Base-by-base conservation (phyloP, 441 rosid genomes). In the Isatis lusitanica region DNA sequence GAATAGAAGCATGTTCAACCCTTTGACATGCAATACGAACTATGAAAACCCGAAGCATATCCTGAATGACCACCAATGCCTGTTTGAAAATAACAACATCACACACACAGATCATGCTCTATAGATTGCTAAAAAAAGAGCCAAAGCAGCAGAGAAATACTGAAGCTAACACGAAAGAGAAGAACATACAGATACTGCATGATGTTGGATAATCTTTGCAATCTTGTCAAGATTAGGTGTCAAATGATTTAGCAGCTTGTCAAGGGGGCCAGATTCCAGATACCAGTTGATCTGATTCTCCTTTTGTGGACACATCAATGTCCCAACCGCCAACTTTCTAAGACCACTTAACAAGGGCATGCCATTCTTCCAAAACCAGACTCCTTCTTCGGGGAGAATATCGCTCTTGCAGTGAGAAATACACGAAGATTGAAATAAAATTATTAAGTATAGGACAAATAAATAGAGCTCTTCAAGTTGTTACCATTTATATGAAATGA, bases 321-420 rank as follows among this genome's bases (percentile, higher is more conserved):
- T 85, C 73, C 96, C 90, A 66, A 90, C 86, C 53, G 97, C 94
- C 87, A 95, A 84, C 66, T 81, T 85, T 81, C 98, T 90, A 31
- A 93, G 86, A 63, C 92, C 91, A 86, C 96, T 91, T 85, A 88
- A 78, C 81, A 86, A 76, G 38, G 99, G 98, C 93, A 93, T 87
- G 73, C 95, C 90, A 79, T 88, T 88, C 83, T 87, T 87, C 99
- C 99, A 95, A 79, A 79, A 91, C 97, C 94, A 87, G 80, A 93
- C 75, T 71, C 85, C 89, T 87, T 93, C 99, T 80, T 90, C 95
- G 33, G 99, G 98, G 78, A 93, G 86, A 57, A 95, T 75, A 86
- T 95, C 93, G 83, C 85, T 95, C 99, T 95, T 78, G 85, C 74
- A 77, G 74, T 56, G 68, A 77, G 78, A 79, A 84, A 78, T 68